Evolutionary conservation across 2,329 filamentous ascomycete species (phyloP).

Genomic region (Cercospora janseana): DNA sequence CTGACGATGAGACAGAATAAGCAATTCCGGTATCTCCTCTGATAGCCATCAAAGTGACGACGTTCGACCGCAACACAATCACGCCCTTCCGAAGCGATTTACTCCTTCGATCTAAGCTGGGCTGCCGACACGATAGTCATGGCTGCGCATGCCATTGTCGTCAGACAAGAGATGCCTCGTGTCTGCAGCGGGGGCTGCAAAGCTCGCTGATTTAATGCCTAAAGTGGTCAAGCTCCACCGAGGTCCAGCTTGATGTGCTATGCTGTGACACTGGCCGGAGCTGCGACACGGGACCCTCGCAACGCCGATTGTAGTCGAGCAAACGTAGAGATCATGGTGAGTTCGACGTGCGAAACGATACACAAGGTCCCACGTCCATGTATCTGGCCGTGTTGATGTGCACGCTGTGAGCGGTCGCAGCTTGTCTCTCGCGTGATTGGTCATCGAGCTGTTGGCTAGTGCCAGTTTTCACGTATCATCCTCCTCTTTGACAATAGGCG

Average conservation of each 20-base stretch:
- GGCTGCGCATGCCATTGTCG: background rate
- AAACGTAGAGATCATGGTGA: no score
- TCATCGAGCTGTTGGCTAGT: no score
- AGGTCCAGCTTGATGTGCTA: background rate
- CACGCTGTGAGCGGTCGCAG: no score
- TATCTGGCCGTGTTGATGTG: no score
- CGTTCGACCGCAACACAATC: slow-evolving; percentile 1
- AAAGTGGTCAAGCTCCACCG: background rate
- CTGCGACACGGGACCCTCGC: background rate
- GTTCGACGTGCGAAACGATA: no score
- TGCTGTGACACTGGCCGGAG: background rate
- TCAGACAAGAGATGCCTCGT: background rate
- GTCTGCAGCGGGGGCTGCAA: no score
- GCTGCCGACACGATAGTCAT: no score
- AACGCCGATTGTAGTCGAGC: no score
- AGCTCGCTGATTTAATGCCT: background rate
- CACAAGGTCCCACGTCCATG: no score
- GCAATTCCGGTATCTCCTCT: slow-evolving; percentile 24
- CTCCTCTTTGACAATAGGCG: slow-evolving; percentile 14
- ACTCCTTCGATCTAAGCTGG: no score
- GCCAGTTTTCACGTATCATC: slow-evolving; percentile 11
- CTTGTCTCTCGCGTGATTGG: no score
- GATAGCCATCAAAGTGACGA: background rate
- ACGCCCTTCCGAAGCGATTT: no score
- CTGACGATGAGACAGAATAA: slow-evolving; percentile 45